phyloP scores from a whole-genome alignment of 208 protist species.

The Trypanosoma vivax region DNA sequence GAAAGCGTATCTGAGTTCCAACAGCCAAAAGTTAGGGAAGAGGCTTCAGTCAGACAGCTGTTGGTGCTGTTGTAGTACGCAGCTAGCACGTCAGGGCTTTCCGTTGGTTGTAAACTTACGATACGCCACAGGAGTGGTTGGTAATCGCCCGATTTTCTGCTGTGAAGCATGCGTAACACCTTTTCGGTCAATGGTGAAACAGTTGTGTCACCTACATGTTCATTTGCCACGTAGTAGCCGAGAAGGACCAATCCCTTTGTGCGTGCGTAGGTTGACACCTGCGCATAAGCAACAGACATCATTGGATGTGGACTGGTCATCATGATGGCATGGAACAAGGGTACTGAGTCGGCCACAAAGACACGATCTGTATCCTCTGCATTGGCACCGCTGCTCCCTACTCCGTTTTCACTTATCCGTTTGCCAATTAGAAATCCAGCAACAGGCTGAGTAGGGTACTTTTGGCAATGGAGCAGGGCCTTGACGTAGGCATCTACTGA shows the following conservation, averaged over 20 bases:
- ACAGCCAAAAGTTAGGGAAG: conserved; percentile 44
- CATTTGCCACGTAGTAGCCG: conserved; percentile 80
- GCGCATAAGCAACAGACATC: conserved; percentile 72
- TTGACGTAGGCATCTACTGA: conserved; percentile 74
- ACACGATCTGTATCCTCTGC: conserved; percentile 1
- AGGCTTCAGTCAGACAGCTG: conserved; percentile 7
- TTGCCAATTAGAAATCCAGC: conserved; percentile 79
- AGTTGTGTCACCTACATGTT: conserved; percentile 46
- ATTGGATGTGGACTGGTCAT: conserved; percentile 79
- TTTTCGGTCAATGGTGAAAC: conserved; percentile 32
- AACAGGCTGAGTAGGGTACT: conserved; percentile 77
- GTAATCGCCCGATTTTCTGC: conserved; percentile 23
- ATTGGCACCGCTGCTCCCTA: conserved; percentile 25
- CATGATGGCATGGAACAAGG: conserved; percentile 71
- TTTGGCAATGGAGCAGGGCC: conserved; percentile 79
- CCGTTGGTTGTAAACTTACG: conserved; percentile 16
- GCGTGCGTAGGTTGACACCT: conserved; percentile 53
- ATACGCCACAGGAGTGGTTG: conserved; percentile 35
- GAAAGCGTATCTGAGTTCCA: conserved; percentile 78
- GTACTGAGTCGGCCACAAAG: conserved; percentile 55
- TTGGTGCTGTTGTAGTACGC: conserved; percentile 12
- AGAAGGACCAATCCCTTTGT: conserved; percentile 63
- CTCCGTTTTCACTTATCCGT: conserved; percentile 32
- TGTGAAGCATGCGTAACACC: conserved; percentile 18
- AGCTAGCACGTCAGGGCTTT: conserved; percentile 17